Evolutionary conservation across 495 filamentous ascomycete genomes (phyloP).

Genomic region (Cryomyces minteri): DNA sequence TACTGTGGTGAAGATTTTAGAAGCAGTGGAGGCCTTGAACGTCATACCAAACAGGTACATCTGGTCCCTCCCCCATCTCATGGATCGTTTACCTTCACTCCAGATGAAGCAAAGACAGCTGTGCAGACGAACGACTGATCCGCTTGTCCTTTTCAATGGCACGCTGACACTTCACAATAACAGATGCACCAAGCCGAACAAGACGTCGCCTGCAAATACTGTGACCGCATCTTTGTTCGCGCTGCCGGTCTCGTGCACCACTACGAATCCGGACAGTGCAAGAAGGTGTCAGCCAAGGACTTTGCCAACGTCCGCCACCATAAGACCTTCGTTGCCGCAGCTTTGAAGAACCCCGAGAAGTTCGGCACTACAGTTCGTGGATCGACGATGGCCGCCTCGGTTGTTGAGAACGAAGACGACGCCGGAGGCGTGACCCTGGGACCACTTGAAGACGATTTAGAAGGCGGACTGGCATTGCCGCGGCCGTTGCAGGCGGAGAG

Average conservation of each 20-base stretch:
- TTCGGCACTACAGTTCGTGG: conserved; percentile 1
- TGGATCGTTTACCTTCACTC: neutral
- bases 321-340: conserved; percentile 19
- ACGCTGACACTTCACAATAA: neutral
- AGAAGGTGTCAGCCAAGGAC: conserved; percentile 10
- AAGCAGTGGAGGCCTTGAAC: conserved; percentile 24
- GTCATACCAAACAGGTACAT: conserved; percentile 29
- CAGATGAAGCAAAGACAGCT: neutral
- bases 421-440: conserved; percentile 8
- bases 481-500: too few species aligned
- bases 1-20: conserved; percentile 33
- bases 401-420: conserved; percentile 3
- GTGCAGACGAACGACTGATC: too few species aligned
- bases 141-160: neutral
- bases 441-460: too few species aligned
- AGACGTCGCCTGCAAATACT: conserved; percentile 28
- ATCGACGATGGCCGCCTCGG: neutral
- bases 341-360: conserved; percentile 7
- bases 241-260: conserved; percentile 30
- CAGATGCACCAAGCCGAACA: conserved; percentile 24
- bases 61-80: neutral
- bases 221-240: conserved; percentile 22
- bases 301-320: conserved; percentile 22
- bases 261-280: conserved; percentile 30
- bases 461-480: too few species aligned